phyloP scores from a whole-genome alignment of 805 yeast genomes.

The Metschnikowia kofuensis region DNA sequence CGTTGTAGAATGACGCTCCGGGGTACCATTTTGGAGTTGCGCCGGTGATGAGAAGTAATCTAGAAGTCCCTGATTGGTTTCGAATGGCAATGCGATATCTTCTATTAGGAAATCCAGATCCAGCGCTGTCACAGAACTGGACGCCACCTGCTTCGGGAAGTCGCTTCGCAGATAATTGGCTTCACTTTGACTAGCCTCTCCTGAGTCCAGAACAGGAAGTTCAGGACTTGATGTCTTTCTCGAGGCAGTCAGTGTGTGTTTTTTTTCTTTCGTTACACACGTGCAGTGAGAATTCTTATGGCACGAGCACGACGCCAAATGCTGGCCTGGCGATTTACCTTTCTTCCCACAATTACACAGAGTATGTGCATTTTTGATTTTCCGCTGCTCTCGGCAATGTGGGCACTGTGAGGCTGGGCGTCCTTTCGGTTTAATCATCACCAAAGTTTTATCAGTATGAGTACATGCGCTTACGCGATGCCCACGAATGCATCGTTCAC shows the following conservation, averaged over 20 bases:
- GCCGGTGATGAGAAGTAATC: constrained; percentile 31
- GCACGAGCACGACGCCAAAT: constrained; percentile 38
- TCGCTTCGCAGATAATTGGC: not conserved
- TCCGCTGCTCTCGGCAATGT: constrained; percentile 77
- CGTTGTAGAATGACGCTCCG: not conserved
- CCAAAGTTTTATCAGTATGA: constrained; percentile 86
- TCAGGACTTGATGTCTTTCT: constrained; percentile 12
- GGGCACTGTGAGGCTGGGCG: constrained; percentile 91
- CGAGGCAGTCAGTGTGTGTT: not conserved
- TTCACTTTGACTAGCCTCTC: constrained; percentile 7
- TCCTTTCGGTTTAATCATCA: constrained; percentile 95
- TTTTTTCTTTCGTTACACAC: constrained; percentile 29
- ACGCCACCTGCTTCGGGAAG: not conserved
- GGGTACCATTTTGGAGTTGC: not conserved
- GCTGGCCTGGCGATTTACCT: constrained; percentile 38
- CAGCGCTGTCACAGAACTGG: not conserved
- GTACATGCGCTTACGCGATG: constrained; percentile 93
- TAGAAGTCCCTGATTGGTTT: constrained; percentile 35
- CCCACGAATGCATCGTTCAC: constrained; percentile 94
- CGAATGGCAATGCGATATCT: constrained; percentile 31
- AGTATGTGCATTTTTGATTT: constrained; percentile 61
- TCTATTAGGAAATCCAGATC: constrained; percentile 25
- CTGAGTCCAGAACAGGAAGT: constrained; percentile 3
- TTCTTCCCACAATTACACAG: constrained; percentile 68
- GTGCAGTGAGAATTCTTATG: constrained; percentile 41